Percentiles rank a stretch among this genome's conserved stretches.
Conservation (phyloP, 2,329 filamentous ascomycete genomes). For the Monilinia vaccinii-corymbosi region DNA sequence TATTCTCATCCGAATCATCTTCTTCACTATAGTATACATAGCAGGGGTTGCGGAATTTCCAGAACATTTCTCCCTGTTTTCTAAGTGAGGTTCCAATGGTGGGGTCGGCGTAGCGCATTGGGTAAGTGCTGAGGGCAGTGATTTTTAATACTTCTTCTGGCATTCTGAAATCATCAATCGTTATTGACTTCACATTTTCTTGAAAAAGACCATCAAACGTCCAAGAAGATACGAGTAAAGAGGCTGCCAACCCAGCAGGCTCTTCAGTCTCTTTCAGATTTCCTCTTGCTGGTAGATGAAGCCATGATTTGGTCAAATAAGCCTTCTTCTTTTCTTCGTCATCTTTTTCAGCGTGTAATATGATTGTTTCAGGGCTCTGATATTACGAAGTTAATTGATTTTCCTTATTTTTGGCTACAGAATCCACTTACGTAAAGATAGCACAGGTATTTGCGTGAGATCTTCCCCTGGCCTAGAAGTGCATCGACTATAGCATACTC, state of each 20-base stretch:
- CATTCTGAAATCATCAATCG: constrained; percentile 2
- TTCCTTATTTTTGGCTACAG: neutral
- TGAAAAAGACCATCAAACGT: constrained; percentile 7
- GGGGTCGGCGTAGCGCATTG: constrained; percentile 6
- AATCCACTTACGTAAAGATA: constrained; percentile 5
- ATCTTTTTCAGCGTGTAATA: neutral
- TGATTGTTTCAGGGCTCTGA: constrained; percentile 6
- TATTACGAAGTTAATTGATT: neutral
- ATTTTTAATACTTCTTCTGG: constrained; percentile 4
- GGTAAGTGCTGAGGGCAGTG: constrained; percentile 1
- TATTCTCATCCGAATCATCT: neutral
- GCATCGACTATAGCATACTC: constrained; percentile 8
- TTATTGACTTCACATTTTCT: neutral
- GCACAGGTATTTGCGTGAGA: constrained; percentile 1
- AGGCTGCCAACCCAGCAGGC: neutral
- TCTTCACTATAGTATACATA: constrained; percentile 8
- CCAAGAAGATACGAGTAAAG: constrained; percentile 7
- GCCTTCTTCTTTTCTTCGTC: neutral
- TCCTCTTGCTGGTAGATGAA: neutral
- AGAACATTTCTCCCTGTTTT: constrained; percentile 11
- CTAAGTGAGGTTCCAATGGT: constrained; percentile 2
- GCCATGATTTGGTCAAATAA: constrained; percentile 7
- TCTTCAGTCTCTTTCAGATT: neutral
- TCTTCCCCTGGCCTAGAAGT: constrained; percentile 1
- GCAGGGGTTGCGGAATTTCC: constrained; percentile 5